Percentiles rank a stretch among this genome's conserved stretches.
phyloP scores from a whole-genome alignment of 176 grass and related monocot species.

The Cenchrus americanus region DNA sequence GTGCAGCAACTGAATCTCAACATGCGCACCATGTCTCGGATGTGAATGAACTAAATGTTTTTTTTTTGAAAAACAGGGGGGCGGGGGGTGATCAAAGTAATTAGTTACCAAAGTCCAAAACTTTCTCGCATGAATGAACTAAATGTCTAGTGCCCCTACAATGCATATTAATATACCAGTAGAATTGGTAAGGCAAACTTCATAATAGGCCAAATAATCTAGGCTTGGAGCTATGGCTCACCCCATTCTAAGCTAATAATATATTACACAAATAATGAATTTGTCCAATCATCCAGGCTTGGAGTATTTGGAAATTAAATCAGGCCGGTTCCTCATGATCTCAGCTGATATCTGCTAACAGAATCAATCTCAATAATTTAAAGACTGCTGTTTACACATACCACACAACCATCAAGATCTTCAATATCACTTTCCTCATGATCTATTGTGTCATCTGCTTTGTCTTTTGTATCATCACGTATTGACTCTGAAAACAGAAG shows the following conservation, averaged over 20 bases:
- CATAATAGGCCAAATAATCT: constrained; percentile 2
- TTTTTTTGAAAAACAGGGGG: no score
- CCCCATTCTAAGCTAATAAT: not conserved
- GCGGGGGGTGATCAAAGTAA: no score
- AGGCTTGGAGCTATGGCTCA: not conserved
- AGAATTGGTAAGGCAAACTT: not conserved
- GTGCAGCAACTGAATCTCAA: constrained; percentile 1
- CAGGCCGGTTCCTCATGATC: constrained; percentile 3
- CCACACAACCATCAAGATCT: constrained; percentile 90
- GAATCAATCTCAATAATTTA: not conserved
- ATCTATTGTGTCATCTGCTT: constrained; percentile 19
- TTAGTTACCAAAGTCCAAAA: no score
- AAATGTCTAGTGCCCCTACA: constrained; percentile 4
- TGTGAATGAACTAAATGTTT: no score
- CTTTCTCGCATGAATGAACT: not conserved
- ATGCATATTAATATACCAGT: not conserved
- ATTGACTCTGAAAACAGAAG: constrained; percentile 41
- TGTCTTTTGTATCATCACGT: constrained; percentile 30
- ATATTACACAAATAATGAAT: not conserved
- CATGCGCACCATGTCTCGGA: no score
- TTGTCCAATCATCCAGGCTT: not conserved
- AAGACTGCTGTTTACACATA: constrained; percentile 40
- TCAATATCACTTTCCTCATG: constrained; percentile 54
- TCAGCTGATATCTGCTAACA: not conserved
- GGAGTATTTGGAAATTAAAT: not conserved